Percentiles rank a stretch among this genome's conserved stretches.
Conservation (phyloP, 1,284 basidiomycete genomes). For the Malassezia pachydermatis region DNA sequence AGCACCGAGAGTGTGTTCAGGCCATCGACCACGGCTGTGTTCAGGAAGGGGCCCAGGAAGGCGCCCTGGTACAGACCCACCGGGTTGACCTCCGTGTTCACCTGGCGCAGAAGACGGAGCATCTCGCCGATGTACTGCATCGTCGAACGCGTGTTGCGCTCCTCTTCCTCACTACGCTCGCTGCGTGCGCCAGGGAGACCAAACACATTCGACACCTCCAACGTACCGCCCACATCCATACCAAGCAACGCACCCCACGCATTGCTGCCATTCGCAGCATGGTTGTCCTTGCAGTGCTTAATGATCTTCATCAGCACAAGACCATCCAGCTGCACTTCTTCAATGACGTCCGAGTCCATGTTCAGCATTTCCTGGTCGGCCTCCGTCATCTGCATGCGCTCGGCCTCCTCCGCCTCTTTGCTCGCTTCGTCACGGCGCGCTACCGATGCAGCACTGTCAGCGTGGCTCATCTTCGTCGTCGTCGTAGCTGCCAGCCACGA, state of each 20-base stretch:
- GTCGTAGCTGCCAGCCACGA: not conserved
- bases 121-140: conserved; percentile 66
- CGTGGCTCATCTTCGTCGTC: conserved; percentile 15
- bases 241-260: conserved; percentile 43
- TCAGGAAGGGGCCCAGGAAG: conserved; percentile 57
- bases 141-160: conserved; percentile 36
- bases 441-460: conserved; percentile 12
- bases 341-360: conserved; percentile 38
- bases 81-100: conserved; percentile 84
- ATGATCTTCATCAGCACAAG: conserved; percentile 46
- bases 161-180: conserved; percentile 39
- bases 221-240: conserved; percentile 40
- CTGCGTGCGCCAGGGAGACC: conserved; percentile 31
- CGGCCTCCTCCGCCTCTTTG: conserved; percentile 6
- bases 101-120: conserved; percentile 76
- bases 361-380: conserved; percentile 27
- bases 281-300: conserved; percentile 46
- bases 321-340: conserved; percentile 41
- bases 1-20: conserved; percentile 36
- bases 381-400: not conserved
- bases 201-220: conserved; percentile 45
- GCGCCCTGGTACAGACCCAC: conserved; percentile 96
- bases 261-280: conserved; percentile 27
- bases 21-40: conserved; percentile 78
- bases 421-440: conserved; percentile 13